Evolutionary conservation across 768 basidiomycete genomes (phyloP), one percentile per base, ranked within the genome.

Genomic region (Floccularia luteovirens): DNA sequence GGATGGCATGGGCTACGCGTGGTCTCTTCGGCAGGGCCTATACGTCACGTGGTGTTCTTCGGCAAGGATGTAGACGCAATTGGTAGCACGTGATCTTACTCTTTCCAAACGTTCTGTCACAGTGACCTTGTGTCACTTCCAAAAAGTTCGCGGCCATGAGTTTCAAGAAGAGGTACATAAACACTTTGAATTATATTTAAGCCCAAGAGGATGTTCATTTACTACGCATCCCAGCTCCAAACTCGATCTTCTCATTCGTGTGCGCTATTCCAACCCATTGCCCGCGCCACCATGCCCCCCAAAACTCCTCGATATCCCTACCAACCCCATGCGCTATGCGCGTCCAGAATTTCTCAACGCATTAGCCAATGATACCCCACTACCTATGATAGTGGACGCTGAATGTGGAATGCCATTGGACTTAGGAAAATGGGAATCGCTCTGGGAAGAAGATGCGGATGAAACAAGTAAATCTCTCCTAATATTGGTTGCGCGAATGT

Each of bases 401-500:
- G 96, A 99, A 57, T 84, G 83, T 48, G 96, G 96, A 0, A 93
- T 99, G 92, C 92, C 93, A 0, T 62, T 99, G 19, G 90, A 98
- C 56, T 64, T 94, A 34, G 83, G 85, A 13, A 75, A 72, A 40
- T 92, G 81, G 72, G 82, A 84, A 40, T 83, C 77, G 24, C 62
- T 94, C 13, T 92, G 86, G 89, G 79, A 85, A 36, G 86, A 90
- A 44, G 77, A 77, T 31, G 84, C 71, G 2, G 74, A 82, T 54
- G 77, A 83, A 60, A 70, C 75, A 38, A 66, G 88, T 85, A 37
- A 46, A 70, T 44, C 22, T 31, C 22, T 19, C 38, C 22, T 12
- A 36, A 6, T 30, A 13, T 20, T n/a, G 25, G 23, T 39, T 20
- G 11, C 16, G 24, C 6, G 14, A 21, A 5, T 30, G 8, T 5